Evolutionary conservation across 2,329 filamentous ascomycete genomes (phyloP).

Genomic region (Clonostachys sp.): DNA sequence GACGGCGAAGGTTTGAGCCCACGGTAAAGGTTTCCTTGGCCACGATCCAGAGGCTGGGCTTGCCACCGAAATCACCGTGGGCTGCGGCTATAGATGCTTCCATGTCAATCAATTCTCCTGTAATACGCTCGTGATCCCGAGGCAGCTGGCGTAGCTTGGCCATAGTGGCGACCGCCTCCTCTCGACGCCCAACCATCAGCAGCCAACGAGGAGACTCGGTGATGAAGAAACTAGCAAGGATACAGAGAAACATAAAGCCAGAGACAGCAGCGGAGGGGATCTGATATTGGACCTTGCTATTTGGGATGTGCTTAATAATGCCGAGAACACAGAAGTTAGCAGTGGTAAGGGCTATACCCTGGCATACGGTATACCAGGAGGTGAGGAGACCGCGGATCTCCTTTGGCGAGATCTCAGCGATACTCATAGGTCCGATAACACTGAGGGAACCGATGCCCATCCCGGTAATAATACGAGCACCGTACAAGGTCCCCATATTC

Average conservation of each 20-base stretch:
- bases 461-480: conserved; percentile 26
- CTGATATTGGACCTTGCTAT: conserved; percentile 17
- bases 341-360: conserved; percentile 22
- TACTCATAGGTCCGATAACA: conserved; percentile 27
- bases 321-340: conserved; percentile 26
- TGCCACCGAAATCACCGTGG: background rate
- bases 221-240: conserved; percentile 10
- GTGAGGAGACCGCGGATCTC: conserved; percentile 30
- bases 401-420: conserved; percentile 30
- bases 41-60: background rate
- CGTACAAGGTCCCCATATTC: conserved; percentile 21
- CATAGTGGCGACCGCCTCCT: conserved; percentile 3
- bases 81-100: conserved; percentile 10
- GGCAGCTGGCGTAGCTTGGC: conserved; percentile 16
- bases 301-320: conserved; percentile 16
- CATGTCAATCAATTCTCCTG: conserved; percentile 19
- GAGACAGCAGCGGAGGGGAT: conserved; percentile 13
- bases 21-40: conserved; percentile 29
- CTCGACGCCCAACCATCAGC: conserved; percentile 1
- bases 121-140: conserved; percentile 3
- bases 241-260: conserved; percentile 13
- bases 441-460: conserved; percentile 30
- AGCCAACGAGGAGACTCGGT: conserved; percentile 1
- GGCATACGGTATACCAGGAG: conserved; percentile 27
- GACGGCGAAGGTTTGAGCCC: conserved; percentile 28